Evolutionary conservation across 352 stramenopile genomes (phyloP).

Genomic region (Pythium apleroticum): DNA sequence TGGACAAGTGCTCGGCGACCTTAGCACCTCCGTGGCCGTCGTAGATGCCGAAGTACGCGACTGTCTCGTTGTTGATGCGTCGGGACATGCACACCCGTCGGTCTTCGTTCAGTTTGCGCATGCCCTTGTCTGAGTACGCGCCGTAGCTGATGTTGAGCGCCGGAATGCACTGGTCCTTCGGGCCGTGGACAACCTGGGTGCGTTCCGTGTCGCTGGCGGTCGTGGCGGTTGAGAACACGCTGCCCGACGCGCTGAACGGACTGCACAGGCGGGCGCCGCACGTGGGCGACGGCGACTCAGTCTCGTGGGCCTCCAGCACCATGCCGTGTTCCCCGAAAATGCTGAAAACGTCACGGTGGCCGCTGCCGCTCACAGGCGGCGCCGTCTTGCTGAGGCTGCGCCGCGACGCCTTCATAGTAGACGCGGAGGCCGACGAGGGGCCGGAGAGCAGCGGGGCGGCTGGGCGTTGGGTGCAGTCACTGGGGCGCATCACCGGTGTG

Average conservation of each 20-base stretch:
- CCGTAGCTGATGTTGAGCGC: constrained; percentile 64
- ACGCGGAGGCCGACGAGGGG: neutral
- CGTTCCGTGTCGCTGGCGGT: constrained; percentile 75
- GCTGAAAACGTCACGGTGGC: constrained; percentile 82
- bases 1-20: constrained; percentile 64
- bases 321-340: constrained; percentile 83
- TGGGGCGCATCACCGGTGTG: constrained; percentile 12
- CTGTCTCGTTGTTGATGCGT: constrained; percentile 51
- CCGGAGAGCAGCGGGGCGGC: constrained; percentile 12
- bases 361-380: constrained; percentile 33
- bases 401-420: constrained; percentile 19
- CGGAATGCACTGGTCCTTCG: constrained; percentile 51
- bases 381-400: constrained; percentile 50
- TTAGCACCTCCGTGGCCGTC: constrained; percentile 76
- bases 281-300: constrained; percentile 16
- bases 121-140: constrained; percentile 70
- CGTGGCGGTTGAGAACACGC: constrained; percentile 73
- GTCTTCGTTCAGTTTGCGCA: constrained; percentile 80
- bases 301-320: constrained; percentile 47
- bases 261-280: constrained; percentile 18
- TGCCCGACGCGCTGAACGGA: constrained; percentile 54
- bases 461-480: constrained; percentile 8
- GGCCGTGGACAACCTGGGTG: constrained; percentile 52
- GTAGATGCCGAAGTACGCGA: constrained; percentile 85
- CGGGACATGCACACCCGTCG: constrained; percentile 49